Evolutionary conservation across 2,329 filamentous ascomycete species (phyloP).

Genomic region (Helotiales sp.): DNA sequence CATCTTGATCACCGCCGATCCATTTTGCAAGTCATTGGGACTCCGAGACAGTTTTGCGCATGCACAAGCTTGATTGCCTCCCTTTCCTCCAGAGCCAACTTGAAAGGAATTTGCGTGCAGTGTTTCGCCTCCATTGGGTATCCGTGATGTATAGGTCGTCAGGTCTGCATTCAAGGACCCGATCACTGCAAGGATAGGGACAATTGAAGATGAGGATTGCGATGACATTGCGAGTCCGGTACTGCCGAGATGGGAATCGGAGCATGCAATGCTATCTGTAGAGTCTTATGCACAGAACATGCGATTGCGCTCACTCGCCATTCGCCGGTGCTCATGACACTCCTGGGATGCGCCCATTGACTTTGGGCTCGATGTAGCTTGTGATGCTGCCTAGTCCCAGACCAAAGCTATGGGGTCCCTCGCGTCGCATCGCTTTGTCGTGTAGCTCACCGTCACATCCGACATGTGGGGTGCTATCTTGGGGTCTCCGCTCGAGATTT

Average conservation of each 20-base stretch:
- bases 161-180: slow-evolving; percentile 19
- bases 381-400: background rate
- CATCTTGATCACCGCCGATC: slow-evolving; percentile 5
- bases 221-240: background rate
- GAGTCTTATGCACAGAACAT: background rate
- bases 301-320: background rate
- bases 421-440: background rate
- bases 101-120: slow-evolving; percentile 11
- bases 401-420: background rate
- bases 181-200: slow-evolving; percentile 7
- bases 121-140: slow-evolving; percentile 13
- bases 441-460: background rate
- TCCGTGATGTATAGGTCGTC: slow-evolving; percentile 11
- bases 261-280: background rate
- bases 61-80: slow-evolving; percentile 11
- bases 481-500: background rate
- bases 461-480: background rate
- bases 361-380: background rate
- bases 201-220: background rate
- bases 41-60: slow-evolving; percentile 8
- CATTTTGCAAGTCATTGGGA: slow-evolving; percentile 6
- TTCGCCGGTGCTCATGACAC: background rate
- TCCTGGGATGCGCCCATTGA: background rate
- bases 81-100: slow-evolving; percentile 10
- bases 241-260: background rate